Evolutionary conservation across 148 eudicot species (phyloP).

Genomic region (Pharnaceum exiguum): DNA sequence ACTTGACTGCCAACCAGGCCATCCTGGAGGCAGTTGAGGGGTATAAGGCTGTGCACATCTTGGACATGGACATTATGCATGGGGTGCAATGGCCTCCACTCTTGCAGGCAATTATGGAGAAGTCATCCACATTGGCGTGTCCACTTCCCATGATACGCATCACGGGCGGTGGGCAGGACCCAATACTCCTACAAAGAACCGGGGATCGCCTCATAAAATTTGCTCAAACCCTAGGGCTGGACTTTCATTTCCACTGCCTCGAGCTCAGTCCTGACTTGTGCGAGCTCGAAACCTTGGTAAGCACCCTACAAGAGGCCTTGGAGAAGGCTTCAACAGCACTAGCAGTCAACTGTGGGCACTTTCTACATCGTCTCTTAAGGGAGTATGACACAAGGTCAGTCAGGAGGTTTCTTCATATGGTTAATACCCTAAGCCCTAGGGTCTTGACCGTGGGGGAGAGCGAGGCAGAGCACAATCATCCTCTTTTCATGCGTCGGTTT

Average conservation of each 20-base stretch:
- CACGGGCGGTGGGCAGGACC: slow-evolving; percentile 62
- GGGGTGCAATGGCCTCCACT: slow-evolving; percentile 96
- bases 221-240: slow-evolving; percentile 64
- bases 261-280: too few species aligned
- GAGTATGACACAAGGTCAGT: slow-evolving; percentile 38
- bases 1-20: slow-evolving; percentile 89
- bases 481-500: slow-evolving; percentile 36
- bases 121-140: slow-evolving; percentile 13
- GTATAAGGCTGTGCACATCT: slow-evolving; percentile 50
- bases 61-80: slow-evolving; percentile 84
- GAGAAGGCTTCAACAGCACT: slow-evolving; percentile 16
- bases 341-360: slow-evolving; percentile 66
- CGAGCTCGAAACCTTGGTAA: too few species aligned
- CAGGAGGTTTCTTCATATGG: slow-evolving; percentile 38
- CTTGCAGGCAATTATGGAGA: slow-evolving; percentile 66
- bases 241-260: slow-evolving; percentile 43
- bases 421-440: slow-evolving; percentile 61
- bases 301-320: too few species aligned
- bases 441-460: slow-evolving; percentile 65
- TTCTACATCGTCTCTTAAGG: slow-evolving; percentile 57
- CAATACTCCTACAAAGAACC: slow-evolving; percentile 36
- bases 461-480: slow-evolving; percentile 72
- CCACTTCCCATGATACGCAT: slow-evolving; percentile 52
- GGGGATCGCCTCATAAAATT: slow-evolving; percentile 69
- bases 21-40: slow-evolving; percentile 66